These are phyloP conservation scores for Juglanconis juglandina DNA, from an alignment of 2,329 filamentous ascomycete species.

Conservation along the genomic window DNA sequence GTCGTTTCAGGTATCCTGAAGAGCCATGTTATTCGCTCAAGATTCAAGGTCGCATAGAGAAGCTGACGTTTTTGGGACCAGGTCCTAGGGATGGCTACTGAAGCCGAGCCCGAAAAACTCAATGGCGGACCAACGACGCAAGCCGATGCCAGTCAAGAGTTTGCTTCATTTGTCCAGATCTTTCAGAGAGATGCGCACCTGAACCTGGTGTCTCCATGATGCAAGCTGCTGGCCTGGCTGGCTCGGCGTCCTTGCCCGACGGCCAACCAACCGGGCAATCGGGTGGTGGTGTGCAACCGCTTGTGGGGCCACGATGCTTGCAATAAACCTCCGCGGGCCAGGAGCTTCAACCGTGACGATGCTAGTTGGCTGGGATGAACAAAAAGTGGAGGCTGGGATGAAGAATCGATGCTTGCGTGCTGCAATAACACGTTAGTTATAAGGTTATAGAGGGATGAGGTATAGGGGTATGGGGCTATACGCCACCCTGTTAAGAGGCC, in stretches of 20 bases:
- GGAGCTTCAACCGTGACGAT: not conserved
- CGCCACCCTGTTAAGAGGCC: not conserved
- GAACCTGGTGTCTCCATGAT: not conserved
- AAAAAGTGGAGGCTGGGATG: constrained; percentile 7
- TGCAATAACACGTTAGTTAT: constrained; percentile 15
- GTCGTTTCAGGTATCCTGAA: not conserved
- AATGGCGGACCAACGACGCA: not conserved
- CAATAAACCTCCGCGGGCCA: constrained; percentile 1
- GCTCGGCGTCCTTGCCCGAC: constrained; percentile 6
- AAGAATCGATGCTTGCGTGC: constrained; percentile 2
- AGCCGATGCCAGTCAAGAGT: not conserved
- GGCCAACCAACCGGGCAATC: constrained; percentile 13
- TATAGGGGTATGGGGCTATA: constrained; percentile 12
- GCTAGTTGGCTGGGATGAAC: constrained; percentile 2
- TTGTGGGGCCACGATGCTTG: constrained; percentile 12
- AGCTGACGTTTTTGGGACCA: not conserved
- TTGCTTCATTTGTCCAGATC: not conserved
- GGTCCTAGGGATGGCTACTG: not conserved
- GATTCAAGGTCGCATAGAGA: not conserved
- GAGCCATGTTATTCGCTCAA: not conserved
- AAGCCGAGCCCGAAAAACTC: not conserved
- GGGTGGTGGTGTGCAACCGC: not conserved
- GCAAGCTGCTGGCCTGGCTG: not conserved
- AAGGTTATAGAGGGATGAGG: constrained; percentile 4
- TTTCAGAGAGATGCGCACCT: not conserved